Conservation (phyloP, 768 basidiomycete genomes). For the Suillus cothurnatus region DNA sequence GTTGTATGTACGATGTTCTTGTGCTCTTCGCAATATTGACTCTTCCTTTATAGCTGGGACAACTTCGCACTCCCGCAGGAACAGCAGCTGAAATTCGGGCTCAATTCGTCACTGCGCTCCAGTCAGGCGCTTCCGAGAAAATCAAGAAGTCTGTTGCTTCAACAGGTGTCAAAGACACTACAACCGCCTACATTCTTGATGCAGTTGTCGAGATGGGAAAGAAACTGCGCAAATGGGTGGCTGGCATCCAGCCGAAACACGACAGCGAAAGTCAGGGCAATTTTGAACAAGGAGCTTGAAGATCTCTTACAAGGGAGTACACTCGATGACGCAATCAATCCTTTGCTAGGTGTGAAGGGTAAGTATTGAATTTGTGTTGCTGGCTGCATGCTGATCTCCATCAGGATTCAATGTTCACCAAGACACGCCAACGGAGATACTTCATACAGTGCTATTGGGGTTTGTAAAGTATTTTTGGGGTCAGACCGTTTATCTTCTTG, state of each 20-base stretch:
- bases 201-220: conserved; percentile 9
- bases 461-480: too few species aligned
- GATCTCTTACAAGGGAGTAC: too few species aligned
- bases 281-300: too few species aligned
- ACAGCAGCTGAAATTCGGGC: conserved; percentile 8
- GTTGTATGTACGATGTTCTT: conserved; percentile 10
- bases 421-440: too few species aligned
- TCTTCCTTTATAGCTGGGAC: conserved; percentile 1
- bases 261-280: conserved; percentile 4
- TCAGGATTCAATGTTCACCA: too few species aligned
- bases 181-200: neutral
- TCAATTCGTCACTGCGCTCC: conserved; percentile 3
- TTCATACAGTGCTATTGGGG: too few species aligned
- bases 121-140: conserved; percentile 5
- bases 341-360: too few species aligned
- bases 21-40: neutral
- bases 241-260: neutral
- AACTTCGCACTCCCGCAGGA: conserved; percentile 2
- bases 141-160: neutral
- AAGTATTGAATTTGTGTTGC: too few species aligned
- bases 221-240: neutral
- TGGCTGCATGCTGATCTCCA: too few species aligned
- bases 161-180: neutral
- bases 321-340: too few species aligned
- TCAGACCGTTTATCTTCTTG: too few species aligned